Conservation (phyloP, 441 rosid genomes). For the Viola pubescens region DNA sequence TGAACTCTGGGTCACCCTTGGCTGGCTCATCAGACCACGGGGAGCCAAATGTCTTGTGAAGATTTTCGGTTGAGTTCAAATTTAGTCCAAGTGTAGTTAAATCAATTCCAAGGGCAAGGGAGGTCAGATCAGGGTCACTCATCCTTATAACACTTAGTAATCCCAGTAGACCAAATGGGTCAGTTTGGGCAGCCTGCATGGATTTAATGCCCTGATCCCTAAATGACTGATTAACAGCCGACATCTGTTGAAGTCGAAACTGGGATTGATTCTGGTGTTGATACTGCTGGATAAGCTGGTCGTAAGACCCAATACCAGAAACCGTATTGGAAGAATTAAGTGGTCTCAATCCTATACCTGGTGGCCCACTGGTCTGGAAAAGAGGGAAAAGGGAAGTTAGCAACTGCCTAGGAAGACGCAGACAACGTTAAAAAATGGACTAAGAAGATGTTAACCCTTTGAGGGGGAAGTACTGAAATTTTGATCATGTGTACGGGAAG, state of each 20-base stretch:
- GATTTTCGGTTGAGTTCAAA: slow-evolving; percentile 79
- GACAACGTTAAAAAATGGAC: no score
- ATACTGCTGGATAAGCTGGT: slow-evolving; percentile 77
- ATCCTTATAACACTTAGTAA: slow-evolving; percentile 66
- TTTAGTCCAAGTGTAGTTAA: slow-evolving; percentile 82
- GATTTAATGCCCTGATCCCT: slow-evolving; percentile 76
- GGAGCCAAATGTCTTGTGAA: slow-evolving; percentile 84
- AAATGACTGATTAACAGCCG: slow-evolving; percentile 70
- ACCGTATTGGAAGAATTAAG: slow-evolving; percentile 62
- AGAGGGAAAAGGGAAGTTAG: slow-evolving; percentile 13
- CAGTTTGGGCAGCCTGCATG: slow-evolving; percentile 63
- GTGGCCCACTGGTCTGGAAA: slow-evolving; percentile 70
- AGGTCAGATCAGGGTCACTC: slow-evolving; percentile 76
- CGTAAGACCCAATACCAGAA: slow-evolving; percentile 59
- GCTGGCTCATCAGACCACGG: slow-evolving; percentile 97
- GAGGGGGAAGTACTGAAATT: neutral
- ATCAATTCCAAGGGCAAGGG: slow-evolving; percentile 93
- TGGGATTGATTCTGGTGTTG: slow-evolving; percentile 75
- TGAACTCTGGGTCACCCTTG: slow-evolving; percentile 86
- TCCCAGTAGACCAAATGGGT: slow-evolving; percentile 88
- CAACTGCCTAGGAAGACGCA: neutral
- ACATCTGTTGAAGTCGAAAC: slow-evolving; percentile 76
- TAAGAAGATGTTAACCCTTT: no score
- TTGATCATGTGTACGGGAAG: neutral
- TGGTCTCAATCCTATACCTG: slow-evolving; percentile 77